These are phyloP conservation scores for Xylariales sp. DNA, from an alignment of 2,329 filamentous ascomycete species.

Conservation along the genomic window DNA sequence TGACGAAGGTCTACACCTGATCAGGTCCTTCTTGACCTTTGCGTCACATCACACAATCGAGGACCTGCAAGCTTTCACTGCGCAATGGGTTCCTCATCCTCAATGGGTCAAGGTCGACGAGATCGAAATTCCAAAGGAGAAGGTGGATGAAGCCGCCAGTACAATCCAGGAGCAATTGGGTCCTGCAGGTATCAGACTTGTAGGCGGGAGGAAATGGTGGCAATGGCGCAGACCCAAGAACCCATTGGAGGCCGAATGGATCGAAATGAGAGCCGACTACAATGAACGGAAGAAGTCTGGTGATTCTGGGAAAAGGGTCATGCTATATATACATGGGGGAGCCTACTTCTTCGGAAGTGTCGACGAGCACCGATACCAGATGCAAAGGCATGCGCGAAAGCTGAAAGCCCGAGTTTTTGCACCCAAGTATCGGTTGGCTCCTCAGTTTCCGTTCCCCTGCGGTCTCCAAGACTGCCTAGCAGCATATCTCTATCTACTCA, in stretches of 20 bases:
- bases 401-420: constrained; percentile 86
- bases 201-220: constrained; percentile 87
- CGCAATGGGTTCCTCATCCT: constrained; percentile 86
- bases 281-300: constrained; percentile 61
- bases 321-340: constrained; percentile 91
- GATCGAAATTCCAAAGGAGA: constrained; percentile 58
- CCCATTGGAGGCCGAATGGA: constrained; percentile 80
- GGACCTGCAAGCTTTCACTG: constrained; percentile 85
- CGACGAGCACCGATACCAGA: constrained; percentile 95
- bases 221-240: constrained; percentile 69
- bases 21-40: constrained; percentile 80
- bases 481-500: constrained; percentile 78
- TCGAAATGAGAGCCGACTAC: constrained; percentile 87
- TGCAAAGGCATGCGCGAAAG: constrained; percentile 93
- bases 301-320: constrained; percentile 66
- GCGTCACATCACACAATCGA: constrained; percentile 88
- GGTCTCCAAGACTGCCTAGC: constrained; percentile 86
- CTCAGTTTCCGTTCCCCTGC: constrained; percentile 94
- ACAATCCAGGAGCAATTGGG: constrained; percentile 72
- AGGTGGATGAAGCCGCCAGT: constrained; percentile 61
- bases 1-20: constrained; percentile 83
- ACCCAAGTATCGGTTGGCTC: constrained; percentile 79
- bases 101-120: constrained; percentile 80
- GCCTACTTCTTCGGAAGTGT: constrained; percentile 95
- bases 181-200: constrained; percentile 62